Conservation (phyloP, 163 green algal species). For the Volvox carteri region DNA sequence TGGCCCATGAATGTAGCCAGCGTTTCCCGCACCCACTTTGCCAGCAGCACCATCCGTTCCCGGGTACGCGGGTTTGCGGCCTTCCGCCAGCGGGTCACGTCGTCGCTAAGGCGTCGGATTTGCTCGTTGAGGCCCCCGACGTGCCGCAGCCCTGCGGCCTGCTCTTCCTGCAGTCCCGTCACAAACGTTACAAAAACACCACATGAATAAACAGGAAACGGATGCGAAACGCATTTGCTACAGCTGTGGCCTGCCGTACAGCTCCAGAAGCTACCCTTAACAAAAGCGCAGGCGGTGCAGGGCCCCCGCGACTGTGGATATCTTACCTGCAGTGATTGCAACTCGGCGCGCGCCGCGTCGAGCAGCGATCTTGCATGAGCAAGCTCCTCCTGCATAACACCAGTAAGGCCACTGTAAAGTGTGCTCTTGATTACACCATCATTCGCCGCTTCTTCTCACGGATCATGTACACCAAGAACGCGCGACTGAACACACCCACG, state of each 20-base stretch:
- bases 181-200: neutral
- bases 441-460: too few relatives aligned
- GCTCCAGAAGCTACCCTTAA: too few relatives aligned
- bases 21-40: slow-evolving; percentile 15
- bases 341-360: neutral
- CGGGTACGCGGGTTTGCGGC: slow-evolving; percentile 11
- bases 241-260: too few relatives aligned
- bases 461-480: too few relatives aligned
- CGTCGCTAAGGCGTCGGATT: neutral
- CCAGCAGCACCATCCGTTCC: slow-evolving; percentile 20
- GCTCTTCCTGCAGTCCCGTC: neutral
- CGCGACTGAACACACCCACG: too few relatives aligned
- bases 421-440: too few relatives aligned
- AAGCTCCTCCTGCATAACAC: slow-evolving; percentile 40
- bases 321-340: neutral
- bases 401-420: too few relatives aligned
- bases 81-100: slow-evolving; percentile 9
- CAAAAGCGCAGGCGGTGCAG: too few relatives aligned
- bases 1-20: too few relatives aligned
- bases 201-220: neutral
- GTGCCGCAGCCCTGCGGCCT: neutral
- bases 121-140: neutral
- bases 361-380: neutral
- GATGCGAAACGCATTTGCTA: too few relatives aligned
- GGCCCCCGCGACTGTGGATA: too few relatives aligned